Conservation (phyloP, 225 moss, liverwort and hornwort genomes). For the Polytrichum formosum region DNA sequence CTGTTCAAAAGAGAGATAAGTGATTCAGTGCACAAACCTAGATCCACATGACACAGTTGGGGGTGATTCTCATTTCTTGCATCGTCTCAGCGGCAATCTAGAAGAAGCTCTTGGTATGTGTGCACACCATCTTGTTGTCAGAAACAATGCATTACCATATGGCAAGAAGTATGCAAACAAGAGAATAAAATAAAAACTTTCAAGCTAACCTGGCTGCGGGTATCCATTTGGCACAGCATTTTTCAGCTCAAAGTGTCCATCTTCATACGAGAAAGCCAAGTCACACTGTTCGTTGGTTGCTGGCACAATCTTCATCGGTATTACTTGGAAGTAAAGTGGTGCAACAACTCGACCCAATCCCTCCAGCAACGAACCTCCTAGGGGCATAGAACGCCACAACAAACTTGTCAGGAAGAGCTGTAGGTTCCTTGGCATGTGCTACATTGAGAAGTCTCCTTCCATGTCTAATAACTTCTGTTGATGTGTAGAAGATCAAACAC, state of each 20-base stretch:
- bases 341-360: conserved; percentile 47
- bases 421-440: not conserved
- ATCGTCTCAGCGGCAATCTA: no score
- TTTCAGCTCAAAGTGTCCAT: conserved; percentile 70
- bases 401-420: not conserved
- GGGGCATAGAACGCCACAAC: conserved; percentile 1
- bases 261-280: conserved; percentile 66
- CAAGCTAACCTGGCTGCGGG: conserved; percentile 72
- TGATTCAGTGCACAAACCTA: no score
- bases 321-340: conserved; percentile 85
- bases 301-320: conserved; percentile 54
- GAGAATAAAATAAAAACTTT: not conserved
- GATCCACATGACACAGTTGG: no score
- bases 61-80: no score
- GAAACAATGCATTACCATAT: no score
- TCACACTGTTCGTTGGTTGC: conserved; percentile 81
- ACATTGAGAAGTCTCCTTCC: no score
- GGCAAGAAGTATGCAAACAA: no score
- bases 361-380: conserved; percentile 66
- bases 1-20: conserved; percentile 27
- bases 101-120: no score
- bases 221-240: conserved; percentile 64
- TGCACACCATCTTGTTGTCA: no score
- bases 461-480: no score
- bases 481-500: no score